These are phyloP conservation scores for Scheffersomyces parashehatae DNA, from an alignment of 1,139 yeast species.

Conservation along the genomic window DNA sequence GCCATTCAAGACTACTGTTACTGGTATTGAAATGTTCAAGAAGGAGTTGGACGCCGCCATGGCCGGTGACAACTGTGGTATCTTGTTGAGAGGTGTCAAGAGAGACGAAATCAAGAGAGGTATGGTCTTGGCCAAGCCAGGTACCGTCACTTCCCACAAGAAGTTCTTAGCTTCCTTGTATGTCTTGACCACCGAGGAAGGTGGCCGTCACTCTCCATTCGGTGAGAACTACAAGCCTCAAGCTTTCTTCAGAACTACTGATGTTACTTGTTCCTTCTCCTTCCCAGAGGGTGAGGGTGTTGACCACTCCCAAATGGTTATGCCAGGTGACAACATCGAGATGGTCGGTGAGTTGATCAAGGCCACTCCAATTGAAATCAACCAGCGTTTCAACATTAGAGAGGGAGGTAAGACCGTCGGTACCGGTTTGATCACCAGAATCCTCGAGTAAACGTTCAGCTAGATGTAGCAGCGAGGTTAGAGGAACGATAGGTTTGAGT, in stretches of 20 bases:
- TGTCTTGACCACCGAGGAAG: constrained; percentile 93
- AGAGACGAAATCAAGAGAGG: constrained; percentile 97
- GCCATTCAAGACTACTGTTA: constrained; percentile 90
- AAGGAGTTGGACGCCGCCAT: constrained; percentile 95
- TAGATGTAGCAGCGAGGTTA: constrained; percentile 2
- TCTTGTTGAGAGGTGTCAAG: constrained; percentile 95
- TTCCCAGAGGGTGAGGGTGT: constrained; percentile 87
- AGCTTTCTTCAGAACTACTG: constrained; percentile 93
- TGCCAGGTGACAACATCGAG: constrained; percentile 99
- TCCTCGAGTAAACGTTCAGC: constrained; percentile 57
- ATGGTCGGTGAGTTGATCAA: constrained; percentile 89
- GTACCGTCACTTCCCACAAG: constrained; percentile 88
- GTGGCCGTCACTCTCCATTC: constrained; percentile 99
- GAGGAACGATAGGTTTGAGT: constrained; percentile 3
- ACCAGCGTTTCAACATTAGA: constrained; percentile 98
- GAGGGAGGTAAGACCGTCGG: constrained; percentile 99
- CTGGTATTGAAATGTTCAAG: constrained; percentile 99
- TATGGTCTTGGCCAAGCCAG: constrained; percentile 95
- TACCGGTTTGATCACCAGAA: constrained; percentile 95
- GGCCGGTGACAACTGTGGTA: constrained; percentile 99
- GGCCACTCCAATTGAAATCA: constrained; percentile 93
- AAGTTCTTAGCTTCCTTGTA: constrained; percentile 93
- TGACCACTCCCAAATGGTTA: constrained; percentile 85
- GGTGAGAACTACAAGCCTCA: constrained; percentile 98
- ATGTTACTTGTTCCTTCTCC: constrained; percentile 85